Evolutionary conservation across 164 flowering plant genomes (phyloP), one percentile per base, ranked within the genome.

Genomic region (Tetracentron sinense): DNA sequence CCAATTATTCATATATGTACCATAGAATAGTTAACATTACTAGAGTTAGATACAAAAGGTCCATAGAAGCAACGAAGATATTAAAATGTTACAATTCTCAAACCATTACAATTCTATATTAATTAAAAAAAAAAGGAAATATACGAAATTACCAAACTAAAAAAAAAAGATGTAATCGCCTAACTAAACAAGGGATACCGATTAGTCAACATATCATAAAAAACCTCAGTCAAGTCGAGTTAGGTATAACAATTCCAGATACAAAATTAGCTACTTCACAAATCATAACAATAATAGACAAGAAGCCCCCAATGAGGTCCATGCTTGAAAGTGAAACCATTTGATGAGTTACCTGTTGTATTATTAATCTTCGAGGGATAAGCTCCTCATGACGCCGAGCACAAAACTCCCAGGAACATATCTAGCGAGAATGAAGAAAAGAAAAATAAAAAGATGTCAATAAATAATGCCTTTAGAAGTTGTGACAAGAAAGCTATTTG

Each of bases 381-480:
- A 91, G 96, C 75, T 94, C 99, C 72, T 94, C 97, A 75, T 94
- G 99, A n/a, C 91, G 93, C 51, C 96, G 82, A 50, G 99, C 97
- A 83, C 99, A 94, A 70, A 94, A 94, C 66, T 94, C 99, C 99
- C 99, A 94, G 17, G 97, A 94, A 75, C 89, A 89, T 59, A 94
- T 94, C 99, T 93, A 68, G n/a, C n/a, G 66, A 21, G 30, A 56
- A 33, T 46, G 20, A 0, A 31, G 29, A 51, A 23, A 49, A 62
- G 25, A 14, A 52, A 33, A 54, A 16, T 3, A 10, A 64, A 11
- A 49, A 51, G 64, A 26, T 7, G 28, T 17, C 56, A 51, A 20
- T 33, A 22, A 21, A 25, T 57, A 51, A 52, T 46, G 19, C 21
- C 19, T 17, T 14, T 6, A 31, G 4, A 62, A 53, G 27, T 10